Evolutionary conservation across 2,329 filamentous ascomycete species (phyloP).

Genomic region (Paecilomyces dactylethromorphus): DNA sequence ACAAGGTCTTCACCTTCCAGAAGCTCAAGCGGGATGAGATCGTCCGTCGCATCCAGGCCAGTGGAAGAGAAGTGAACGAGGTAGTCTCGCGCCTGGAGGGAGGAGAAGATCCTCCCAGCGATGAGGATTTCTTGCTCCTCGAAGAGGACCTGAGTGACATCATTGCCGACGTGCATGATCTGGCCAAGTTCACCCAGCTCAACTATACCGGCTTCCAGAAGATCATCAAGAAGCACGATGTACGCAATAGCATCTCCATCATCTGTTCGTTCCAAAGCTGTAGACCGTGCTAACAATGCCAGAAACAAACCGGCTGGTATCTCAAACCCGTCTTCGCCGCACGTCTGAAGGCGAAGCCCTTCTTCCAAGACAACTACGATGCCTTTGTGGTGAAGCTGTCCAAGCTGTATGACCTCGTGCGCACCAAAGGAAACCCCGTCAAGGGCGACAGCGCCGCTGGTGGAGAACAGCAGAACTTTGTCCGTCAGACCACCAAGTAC

Average conservation of each 20-base stretch:
- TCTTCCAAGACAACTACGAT: constrained; percentile 99
- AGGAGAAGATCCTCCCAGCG: constrained; percentile 55
- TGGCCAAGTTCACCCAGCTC: constrained; percentile 95
- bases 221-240: constrained; percentile 99
- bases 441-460: constrained; percentile 89
- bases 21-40: constrained; percentile 97
- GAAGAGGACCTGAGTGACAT: constrained; percentile 96
- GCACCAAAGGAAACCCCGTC: constrained; percentile 84
- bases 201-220: constrained; percentile 99
- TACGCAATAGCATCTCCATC: constrained; percentile 41
- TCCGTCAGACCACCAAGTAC: constrained; percentile 97
- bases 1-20: constrained; percentile 97
- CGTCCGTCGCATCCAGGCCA: constrained; percentile 76
- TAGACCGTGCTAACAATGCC: constrained; percentile 46
- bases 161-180: constrained; percentile 95
- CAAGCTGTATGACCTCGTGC: constrained; percentile 87
- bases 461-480: constrained; percentile 87
- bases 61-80: constrained; percentile 82
- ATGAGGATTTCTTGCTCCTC: constrained; percentile 89
- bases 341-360: constrained; percentile 88
- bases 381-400: constrained; percentile 91
- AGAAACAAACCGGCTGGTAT: constrained; percentile 94
- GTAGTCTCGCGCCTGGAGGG: constrained; percentile 68
- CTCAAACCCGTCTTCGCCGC: constrained; percentile 94
- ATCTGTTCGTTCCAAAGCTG: background rate